phyloP scores from a whole-genome alignment of 805 yeast species.

The Wickerhamomyces mucosus region DNA sequence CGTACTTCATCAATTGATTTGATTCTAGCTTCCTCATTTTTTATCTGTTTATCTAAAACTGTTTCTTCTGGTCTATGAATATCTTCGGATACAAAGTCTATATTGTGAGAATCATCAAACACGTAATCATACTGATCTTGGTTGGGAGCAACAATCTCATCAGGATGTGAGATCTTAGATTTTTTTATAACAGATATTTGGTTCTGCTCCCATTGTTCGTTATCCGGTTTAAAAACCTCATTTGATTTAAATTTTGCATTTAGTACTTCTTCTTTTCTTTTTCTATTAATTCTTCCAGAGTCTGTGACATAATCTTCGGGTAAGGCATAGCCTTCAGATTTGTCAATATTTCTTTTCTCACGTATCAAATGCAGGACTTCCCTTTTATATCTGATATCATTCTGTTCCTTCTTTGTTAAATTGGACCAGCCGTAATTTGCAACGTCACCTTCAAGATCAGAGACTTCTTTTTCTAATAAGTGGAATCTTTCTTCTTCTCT shows the following conservation, averaged over 20 bases:
- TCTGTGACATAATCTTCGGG: slow-evolving; percentile 50
- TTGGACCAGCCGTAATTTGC: slow-evolving; percentile 44
- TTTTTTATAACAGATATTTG: slow-evolving; percentile 11
- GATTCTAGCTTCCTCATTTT: slow-evolving; percentile 25
- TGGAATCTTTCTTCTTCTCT: slow-evolving; percentile 39
- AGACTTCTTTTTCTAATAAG: slow-evolving; percentile 36
- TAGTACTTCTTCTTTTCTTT: slow-evolving; percentile 43
- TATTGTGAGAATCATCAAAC: slow-evolving; percentile 56
- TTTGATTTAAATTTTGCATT: slow-evolving; percentile 32
- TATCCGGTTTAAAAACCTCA: slow-evolving; percentile 18
- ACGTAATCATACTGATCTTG: slow-evolving; percentile 62
- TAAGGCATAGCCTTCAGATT: slow-evolving; percentile 33
- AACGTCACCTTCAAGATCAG: slow-evolving; percentile 39
- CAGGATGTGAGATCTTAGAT: slow-evolving; percentile 23
- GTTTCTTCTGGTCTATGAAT: slow-evolving; percentile 21
- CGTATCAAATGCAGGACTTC: slow-evolving; percentile 36
- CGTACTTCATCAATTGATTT: slow-evolving; percentile 31
- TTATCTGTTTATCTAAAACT: slow-evolving; percentile 24
- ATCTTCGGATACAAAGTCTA: slow-evolving; percentile 38
- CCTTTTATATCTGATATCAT: slow-evolving; percentile 42
- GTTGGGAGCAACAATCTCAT: slow-evolving; percentile 32
- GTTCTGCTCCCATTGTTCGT: slow-evolving; percentile 17
- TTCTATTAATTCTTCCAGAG: slow-evolving; percentile 42
- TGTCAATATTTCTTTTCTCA: slow-evolving; percentile 26
- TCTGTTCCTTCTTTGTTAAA: slow-evolving; percentile 36